Conservation (phyloP, 1,284 basidiomycete species). For the Ustilago trichophora region DNA sequence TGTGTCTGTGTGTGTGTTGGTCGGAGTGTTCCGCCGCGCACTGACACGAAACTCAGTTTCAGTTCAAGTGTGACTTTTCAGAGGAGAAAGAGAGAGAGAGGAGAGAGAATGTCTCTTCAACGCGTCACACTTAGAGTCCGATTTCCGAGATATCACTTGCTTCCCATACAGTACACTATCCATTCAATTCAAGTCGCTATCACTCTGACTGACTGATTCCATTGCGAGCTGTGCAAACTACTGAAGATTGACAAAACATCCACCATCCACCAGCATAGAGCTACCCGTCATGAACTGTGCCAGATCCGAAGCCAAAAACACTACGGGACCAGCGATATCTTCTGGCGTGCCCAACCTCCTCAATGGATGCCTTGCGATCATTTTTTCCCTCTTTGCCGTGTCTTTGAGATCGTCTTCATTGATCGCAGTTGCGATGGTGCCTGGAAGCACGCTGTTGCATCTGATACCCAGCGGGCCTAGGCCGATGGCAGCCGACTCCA, state of each 20-base stretch:
- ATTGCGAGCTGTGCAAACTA: no score
- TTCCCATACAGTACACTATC: no score
- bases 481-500: slow-evolving; percentile 83
- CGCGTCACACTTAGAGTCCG: no score
- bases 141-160: no score
- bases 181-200: no score
- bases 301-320: slow-evolving; percentile 79
- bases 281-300: slow-evolving; percentile 77
- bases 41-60: no score
- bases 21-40: no score
- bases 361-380: slow-evolving; percentile 76
- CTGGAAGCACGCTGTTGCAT: slow-evolving; percentile 71
- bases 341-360: slow-evolving; percentile 74
- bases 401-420: slow-evolving; percentile 80
- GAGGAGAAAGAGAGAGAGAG: no score
- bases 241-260: slow-evolving; percentile 80
- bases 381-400: slow-evolving; percentile 73
- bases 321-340: slow-evolving; percentile 79
- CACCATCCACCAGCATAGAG: slow-evolving; percentile 79
- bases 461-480: slow-evolving; percentile 79
- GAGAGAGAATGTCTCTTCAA: no score
- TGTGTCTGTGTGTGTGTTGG: slow-evolving; percentile 3
- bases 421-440: slow-evolving; percentile 78
- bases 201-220: no score
- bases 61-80: no score